Percentiles rank a stretch among this genome's conserved stretches.
Evolutionary conservation across 2,329 filamentous ascomycete species (phyloP).

Genomic region (Davidsoniella australis): DNA sequence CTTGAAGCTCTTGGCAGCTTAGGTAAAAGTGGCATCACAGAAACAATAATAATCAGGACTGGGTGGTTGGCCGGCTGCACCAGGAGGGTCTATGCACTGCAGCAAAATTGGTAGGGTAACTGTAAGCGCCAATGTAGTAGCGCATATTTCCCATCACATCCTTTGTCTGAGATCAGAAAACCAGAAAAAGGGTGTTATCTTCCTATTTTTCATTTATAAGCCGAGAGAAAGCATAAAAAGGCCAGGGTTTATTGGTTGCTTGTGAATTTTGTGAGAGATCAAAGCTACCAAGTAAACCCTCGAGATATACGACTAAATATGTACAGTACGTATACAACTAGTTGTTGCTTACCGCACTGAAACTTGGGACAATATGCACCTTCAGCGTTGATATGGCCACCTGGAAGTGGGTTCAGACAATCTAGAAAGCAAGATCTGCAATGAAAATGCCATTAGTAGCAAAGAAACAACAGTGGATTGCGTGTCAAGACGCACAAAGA

Average conservation of each 20-base stretch:
- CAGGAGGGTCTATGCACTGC: not conserved
- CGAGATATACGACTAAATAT: not conserved
- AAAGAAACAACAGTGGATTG: too few relatives aligned
- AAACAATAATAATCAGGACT: not conserved
- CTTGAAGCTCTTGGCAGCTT: not conserved
- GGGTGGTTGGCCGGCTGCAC: not conserved
- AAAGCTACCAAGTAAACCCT: not conserved
- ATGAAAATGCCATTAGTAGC: too few relatives aligned
- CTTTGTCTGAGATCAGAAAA: not conserved
- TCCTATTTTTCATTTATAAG: not conserved
- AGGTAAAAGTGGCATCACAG: not conserved
- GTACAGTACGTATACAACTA: too few relatives aligned
- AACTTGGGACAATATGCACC: too few relatives aligned
- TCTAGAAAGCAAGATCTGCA: too few relatives aligned
- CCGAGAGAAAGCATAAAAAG: not conserved
- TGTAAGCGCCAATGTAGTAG: conserved; percentile 2
- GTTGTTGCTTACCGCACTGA: too few relatives aligned
- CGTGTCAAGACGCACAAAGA: too few relatives aligned
- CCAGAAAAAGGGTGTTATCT: not conserved
- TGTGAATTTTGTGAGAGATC: not conserved
- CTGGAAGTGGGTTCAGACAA: too few relatives aligned
- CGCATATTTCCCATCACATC: not conserved
- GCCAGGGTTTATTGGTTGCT: not conserved
- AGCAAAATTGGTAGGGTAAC: conserved; percentile 1
- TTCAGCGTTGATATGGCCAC: too few relatives aligned